Percentiles rank a stretch among this genome's conserved stretches.
Evolutionary conservation across 129 eudicot genomes (phyloP).

Genomic region (Helianthus tuberosus): DNA sequence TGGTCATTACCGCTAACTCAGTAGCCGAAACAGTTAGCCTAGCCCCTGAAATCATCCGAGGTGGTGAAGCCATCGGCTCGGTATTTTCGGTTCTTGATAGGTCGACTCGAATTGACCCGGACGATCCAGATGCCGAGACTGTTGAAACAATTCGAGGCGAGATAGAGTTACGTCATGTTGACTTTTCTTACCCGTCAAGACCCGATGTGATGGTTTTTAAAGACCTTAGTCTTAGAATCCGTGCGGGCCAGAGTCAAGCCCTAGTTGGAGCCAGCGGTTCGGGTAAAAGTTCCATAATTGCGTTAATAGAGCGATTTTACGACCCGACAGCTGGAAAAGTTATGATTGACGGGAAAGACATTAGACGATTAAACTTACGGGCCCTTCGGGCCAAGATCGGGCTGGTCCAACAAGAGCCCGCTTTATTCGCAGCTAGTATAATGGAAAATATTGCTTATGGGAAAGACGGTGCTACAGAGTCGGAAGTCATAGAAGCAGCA

Average conservation of each 20-base stretch:
- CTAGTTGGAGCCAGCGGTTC: conserved; percentile 97
- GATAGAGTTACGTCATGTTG: conserved; percentile 87
- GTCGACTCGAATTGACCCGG: conserved; percentile 78
- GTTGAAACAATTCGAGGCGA: conserved; percentile 82
- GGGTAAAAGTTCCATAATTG: conserved; percentile 87
- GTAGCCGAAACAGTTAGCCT: conserved; percentile 96
- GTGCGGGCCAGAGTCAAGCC: conserved; percentile 96
- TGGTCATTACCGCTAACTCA: conserved; percentile 88
- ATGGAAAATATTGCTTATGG: conserved; percentile 92
- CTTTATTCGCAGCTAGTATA: conserved; percentile 86
- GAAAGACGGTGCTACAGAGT: conserved; percentile 87
- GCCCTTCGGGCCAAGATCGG: conserved; percentile 79
- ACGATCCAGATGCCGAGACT: conserved; percentile 74
- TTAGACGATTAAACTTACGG: conserved; percentile 68
- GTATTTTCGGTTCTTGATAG: conserved; percentile 86
- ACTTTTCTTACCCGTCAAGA: conserved; percentile 89
- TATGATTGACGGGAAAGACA: conserved; percentile 94
- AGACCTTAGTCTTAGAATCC: conserved; percentile 82
- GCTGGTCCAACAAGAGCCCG: conserved; percentile 91
- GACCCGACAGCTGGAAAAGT: conserved; percentile 85
- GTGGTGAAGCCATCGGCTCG: conserved; percentile 97
- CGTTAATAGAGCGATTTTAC: conserved; percentile 82
- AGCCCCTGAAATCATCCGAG: conserved; percentile 90
- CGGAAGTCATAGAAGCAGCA: conserved; percentile 90
- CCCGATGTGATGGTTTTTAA: conserved; percentile 79